A percentile compares a stretch with the other conserved stretches of the same genome.
Evolutionary conservation across 2,329 filamentous ascomycete species (phyloP).

Genomic region (Colletotrichum acutatum): DNA sequence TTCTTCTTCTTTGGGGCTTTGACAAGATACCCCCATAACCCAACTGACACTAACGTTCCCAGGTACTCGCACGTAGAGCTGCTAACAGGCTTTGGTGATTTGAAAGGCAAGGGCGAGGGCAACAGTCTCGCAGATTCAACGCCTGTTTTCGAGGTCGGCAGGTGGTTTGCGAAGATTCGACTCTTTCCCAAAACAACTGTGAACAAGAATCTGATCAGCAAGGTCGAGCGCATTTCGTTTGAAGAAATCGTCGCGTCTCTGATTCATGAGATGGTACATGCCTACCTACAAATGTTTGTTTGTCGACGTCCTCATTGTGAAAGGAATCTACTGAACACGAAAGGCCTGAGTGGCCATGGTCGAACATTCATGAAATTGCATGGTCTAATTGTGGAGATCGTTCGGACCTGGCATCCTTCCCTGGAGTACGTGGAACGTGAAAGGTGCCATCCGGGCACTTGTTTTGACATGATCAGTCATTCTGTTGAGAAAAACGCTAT

Average conservation of each 20-base stretch:
- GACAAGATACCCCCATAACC: not conserved
- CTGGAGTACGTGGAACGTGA: not conserved
- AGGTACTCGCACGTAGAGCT: not conserved
- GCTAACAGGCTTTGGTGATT: not conserved
- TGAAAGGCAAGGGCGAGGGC: not conserved
- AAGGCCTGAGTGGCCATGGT: slow-evolving; percentile 14
- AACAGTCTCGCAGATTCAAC: not conserved
- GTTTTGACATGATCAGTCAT: not conserved
- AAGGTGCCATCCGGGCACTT: not conserved
- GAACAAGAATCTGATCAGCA: no score
- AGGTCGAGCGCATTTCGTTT: not conserved
- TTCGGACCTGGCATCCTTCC: slow-evolving; percentile 7
- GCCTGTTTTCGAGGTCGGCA: no score
- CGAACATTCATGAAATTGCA: not conserved
- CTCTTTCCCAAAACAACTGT: not conserved
- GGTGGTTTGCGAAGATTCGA: not conserved
- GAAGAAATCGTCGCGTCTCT: not conserved
- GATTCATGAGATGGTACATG: slow-evolving; percentile 34
- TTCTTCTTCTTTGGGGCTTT: slow-evolving; percentile 25
- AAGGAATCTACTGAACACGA: slow-evolving; percentile 1
- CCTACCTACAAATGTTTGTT: slow-evolving; percentile 7
- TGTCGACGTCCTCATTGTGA: slow-evolving; percentile 1
- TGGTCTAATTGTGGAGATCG: not conserved
- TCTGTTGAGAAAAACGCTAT: no score
- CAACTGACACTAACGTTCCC: not conserved